Evolutionary conservation across 208 protist species (phyloP), one percentile per base, ranked within the genome.

Genomic region (Wallacemonas sp.): DNA sequence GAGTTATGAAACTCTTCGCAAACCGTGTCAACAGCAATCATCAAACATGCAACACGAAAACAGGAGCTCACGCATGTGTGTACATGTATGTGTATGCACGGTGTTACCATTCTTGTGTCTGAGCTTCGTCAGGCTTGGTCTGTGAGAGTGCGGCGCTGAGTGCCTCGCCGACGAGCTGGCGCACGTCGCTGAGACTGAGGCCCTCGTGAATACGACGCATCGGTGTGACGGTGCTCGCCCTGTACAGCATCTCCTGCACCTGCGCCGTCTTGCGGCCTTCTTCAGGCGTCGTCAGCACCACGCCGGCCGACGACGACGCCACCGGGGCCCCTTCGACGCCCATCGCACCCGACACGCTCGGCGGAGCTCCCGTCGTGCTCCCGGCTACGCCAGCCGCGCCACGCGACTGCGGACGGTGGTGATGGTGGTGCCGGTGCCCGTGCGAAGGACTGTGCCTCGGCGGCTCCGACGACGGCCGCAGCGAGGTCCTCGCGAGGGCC

Each of bases 131-230:
- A 4, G 52, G 52, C 3, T 28, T 12, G 5, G 32, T n/a, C 38
- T 86, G 79, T 5, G 79, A 86, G 1, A 49, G 65, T 22, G 75
- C 70, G 12, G 79, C 79, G 28, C 71, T 76, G 26, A 79, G 57
- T 42, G 71, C 76, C 46, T 86, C 79, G 57, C 61, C 50, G 45
- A 86, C 67, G 7, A 86, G 65, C 28, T 59, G 42, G 28, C 70
- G 50, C 57, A 86, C 72, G 46, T 86, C 75, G 20, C 65, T 65
- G 23, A 86, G 31, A 38, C 72, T 81, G 31, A 86, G 45, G 20
- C 79, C 79, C 26, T 86, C 79, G 64, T 86, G 79, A 26, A 86
- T 70, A 38, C 79, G 79, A 0, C 73, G 75, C 79, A 86, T 86
- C 20, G 79, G 79, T 11, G 76, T 86, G 29, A 86, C 79, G 25